phyloP scores from a whole-genome alignment of 306 rosid genomes.

The Begonia masoniana region DNA sequence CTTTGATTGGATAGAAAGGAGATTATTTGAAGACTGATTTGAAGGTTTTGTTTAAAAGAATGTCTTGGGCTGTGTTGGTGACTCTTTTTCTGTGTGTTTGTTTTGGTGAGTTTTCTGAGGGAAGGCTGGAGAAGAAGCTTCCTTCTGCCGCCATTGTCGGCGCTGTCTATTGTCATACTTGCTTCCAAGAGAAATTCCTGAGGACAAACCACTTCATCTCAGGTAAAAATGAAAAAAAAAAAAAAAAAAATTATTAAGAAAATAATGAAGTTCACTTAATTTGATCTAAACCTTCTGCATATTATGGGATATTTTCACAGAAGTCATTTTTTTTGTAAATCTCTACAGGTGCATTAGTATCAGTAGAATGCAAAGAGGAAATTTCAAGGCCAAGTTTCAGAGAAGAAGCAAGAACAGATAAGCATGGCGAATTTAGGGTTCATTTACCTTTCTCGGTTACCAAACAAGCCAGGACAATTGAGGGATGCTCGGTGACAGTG shows the following conservation, averaged over 20 bases:
- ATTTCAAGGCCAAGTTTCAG: conserved; percentile 30
- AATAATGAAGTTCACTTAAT: too few relatives aligned
- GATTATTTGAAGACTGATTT: not conserved
- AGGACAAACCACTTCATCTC: conserved; percentile 52
- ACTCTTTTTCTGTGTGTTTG: conserved; percentile 33
- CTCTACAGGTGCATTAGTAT: conserved; percentile 61
- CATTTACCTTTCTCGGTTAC: conserved; percentile 50
- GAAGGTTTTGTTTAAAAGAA: conserved; percentile 2
- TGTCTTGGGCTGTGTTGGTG: conserved; percentile 41
- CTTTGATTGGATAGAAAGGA: not conserved
- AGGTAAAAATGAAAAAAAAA: conserved; percentile 22
- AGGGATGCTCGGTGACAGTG: conserved; percentile 47
- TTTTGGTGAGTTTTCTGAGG: conserved; percentile 23
- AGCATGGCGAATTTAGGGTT: conserved; percentile 57
- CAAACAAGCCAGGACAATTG: conserved; percentile 48
- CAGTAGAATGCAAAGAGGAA: conserved; percentile 48
- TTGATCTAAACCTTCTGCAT: too few relatives aligned
- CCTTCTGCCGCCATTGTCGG: conserved; percentile 56
- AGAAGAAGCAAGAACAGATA: conserved; percentile 53
- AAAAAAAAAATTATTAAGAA: too few relatives aligned
- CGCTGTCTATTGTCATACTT: conserved; percentile 72
- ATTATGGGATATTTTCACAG: too few relatives aligned
- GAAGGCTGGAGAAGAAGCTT: conserved; percentile 24
- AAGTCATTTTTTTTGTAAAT: too few relatives aligned
- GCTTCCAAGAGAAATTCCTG: conserved; percentile 38